These are phyloP conservation scores for Berkeleyomyces rouxiae DNA, from an alignment of 2,329 filamentous ascomycete genomes.

Conservation along the genomic window DNA sequence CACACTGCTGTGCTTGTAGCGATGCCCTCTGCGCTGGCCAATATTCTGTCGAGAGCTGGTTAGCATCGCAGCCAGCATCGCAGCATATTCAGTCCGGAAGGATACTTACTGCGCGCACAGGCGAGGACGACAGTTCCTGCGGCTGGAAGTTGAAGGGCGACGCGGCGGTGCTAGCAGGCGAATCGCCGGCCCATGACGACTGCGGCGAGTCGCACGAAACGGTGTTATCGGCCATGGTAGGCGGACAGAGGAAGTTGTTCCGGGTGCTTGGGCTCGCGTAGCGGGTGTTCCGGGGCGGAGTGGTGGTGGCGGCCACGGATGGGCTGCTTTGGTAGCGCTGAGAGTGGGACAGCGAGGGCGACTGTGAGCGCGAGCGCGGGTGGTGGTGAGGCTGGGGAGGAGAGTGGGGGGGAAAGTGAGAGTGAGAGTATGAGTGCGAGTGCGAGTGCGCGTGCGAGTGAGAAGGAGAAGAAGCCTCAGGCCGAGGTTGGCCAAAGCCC, in stretches of 20 bases:
- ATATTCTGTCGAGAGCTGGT: slow-evolving; percentile 45
- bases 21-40: slow-evolving; percentile 82
- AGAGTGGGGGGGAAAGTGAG: neutral
- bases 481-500: slow-evolving; percentile 4
- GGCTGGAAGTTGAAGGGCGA: slow-evolving; percentile 94
- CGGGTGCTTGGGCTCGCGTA: neutral
- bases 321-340: neutral
- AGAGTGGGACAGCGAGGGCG: neutral
- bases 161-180: slow-evolving; percentile 8
- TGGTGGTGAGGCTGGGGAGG: slow-evolving; percentile 31
- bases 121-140: slow-evolving; percentile 55
- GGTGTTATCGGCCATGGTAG: slow-evolving; percentile 24
- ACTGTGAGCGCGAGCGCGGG: slow-evolving; percentile 25
- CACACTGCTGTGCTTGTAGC: slow-evolving; percentile 94
- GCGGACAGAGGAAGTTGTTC: slow-evolving; percentile 16
- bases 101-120: slow-evolving; percentile 55
- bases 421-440: neutral
- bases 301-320: neutral
- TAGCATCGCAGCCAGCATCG: neutral
- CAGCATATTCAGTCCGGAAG: neutral
- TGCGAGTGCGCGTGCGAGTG: neutral
- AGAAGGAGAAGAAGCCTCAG: neutral
- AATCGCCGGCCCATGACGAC: neutral
- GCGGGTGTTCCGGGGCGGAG: neutral
- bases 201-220: slow-evolving; percentile 3